These are phyloP conservation scores for Colletotrichum viniferum DNA, from an alignment of 2,329 filamentous ascomycete genomes.

Conservation along the genomic window DNA sequence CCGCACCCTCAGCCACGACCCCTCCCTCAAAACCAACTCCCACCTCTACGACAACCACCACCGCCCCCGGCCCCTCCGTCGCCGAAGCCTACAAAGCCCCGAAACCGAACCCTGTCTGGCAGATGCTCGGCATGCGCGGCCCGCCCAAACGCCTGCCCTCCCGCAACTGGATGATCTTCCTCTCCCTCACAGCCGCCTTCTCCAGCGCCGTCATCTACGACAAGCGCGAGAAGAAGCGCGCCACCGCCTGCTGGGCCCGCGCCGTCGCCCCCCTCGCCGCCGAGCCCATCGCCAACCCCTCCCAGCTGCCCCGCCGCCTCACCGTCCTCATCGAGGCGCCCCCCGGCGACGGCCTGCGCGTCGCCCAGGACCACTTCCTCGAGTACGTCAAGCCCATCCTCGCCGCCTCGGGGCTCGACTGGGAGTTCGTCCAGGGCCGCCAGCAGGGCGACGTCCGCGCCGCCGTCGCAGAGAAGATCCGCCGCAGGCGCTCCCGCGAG, in stretches of 20 bases:
- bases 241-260: constrained; percentile 84
- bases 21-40: neutral
- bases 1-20: neutral
- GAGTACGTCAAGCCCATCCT: constrained; percentile 95
- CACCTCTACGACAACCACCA: neutral
- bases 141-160: constrained; percentile 86
- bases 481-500: constrained; percentile 69
- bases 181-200: constrained; percentile 77
- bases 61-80: constrained; percentile 28
- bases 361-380: constrained; percentile 92
- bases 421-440: constrained; percentile 92
- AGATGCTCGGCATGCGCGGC: constrained; percentile 84
- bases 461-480: constrained; percentile 83
- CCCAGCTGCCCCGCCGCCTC: constrained; percentile 79
- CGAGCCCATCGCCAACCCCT: constrained; percentile 71
- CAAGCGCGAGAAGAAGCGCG: constrained; percentile 84
- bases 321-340: constrained; percentile 87
- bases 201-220: constrained; percentile 88
- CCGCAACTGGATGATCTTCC: constrained; percentile 97
- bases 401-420: constrained; percentile 88
- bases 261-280: constrained; percentile 84
- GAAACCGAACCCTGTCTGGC: constrained; percentile 72
- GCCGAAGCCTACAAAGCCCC: constrained; percentile 43
- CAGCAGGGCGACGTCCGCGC: constrained; percentile 92
- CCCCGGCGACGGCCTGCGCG: constrained; percentile 81